phyloP scores from a whole-genome alignment of 139 green algal genomes.

The Coccomyxa sp. region DNA sequence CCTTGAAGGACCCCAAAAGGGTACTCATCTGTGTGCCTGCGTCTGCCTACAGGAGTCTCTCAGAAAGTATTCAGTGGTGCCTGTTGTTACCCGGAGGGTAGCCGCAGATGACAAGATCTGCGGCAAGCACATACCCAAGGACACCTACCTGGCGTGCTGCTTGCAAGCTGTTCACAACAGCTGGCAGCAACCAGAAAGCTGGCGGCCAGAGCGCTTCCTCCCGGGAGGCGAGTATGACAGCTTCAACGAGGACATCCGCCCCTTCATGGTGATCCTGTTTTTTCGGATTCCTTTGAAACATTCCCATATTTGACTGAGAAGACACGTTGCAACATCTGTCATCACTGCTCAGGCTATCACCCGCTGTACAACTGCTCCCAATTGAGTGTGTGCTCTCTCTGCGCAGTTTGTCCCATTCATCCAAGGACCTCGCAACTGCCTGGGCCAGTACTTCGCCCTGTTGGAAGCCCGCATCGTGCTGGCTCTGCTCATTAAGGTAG shows the following conservation, averaged over 20 bases:
- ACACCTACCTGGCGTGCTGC: conserved; percentile 60
- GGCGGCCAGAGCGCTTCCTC: conserved; percentile 83
- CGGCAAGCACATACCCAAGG: conserved; percentile 60
- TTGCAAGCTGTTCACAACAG: conserved; percentile 77
- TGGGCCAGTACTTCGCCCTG: conserved; percentile 84
- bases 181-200: conserved; percentile 73
- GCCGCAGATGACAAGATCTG: conserved; percentile 63
- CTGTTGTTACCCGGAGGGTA: conserved; percentile 76
- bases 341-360: no score
- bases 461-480: conserved; percentile 88
- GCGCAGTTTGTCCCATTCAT: conserved; percentile 91
- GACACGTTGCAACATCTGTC: no score
- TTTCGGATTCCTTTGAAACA: no score
- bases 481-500: conserved; percentile 55
- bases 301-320: no score
- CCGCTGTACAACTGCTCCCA: no score
- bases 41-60: conserved; percentile 47
- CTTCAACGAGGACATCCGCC: conserved; percentile 68
- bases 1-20: no score
- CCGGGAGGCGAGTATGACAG: conserved; percentile 80
- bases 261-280: conserved; percentile 81
- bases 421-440: conserved; percentile 88
- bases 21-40: neutral
- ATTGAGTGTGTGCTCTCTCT: neutral
- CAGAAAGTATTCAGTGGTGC: conserved; percentile 88